Percentiles rank a stretch among this genome's conserved stretches.
Conservation (phyloP, 306 rosid genomes). For the Gleditsia sinensis region DNA sequence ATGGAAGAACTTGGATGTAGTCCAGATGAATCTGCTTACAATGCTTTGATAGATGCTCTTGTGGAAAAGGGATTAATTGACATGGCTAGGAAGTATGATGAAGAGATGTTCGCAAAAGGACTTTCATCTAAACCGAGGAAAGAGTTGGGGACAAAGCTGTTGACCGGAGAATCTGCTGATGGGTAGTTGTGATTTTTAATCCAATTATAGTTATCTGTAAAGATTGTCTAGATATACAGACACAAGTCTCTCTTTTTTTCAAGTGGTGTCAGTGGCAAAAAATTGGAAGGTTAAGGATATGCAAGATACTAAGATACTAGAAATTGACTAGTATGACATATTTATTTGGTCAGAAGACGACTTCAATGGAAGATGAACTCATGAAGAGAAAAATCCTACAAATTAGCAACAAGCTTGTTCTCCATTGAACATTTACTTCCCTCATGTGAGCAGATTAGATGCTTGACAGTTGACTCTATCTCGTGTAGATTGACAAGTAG, state of each 20-base stretch:
- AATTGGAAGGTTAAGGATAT: neutral
- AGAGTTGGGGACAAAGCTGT: slow-evolving; percentile 60
- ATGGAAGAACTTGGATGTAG: slow-evolving; percentile 80
- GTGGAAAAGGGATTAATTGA: slow-evolving; percentile 77
- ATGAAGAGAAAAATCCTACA: neutral
- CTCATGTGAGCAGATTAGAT: neutral
- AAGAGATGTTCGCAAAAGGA: slow-evolving; percentile 84
- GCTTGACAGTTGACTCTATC: neutral
- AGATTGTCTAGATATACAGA: neutral
- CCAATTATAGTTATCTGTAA: neutral
- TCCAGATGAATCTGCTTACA: slow-evolving; percentile 79
- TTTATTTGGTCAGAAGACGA: neutral
- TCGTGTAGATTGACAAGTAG: neutral
- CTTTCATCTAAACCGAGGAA: slow-evolving; percentile 83
- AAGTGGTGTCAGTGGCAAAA: neutral
- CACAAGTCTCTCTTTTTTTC: neutral
- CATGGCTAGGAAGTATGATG: slow-evolving; percentile 76
- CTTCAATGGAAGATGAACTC: neutral
- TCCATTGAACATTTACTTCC: neutral
- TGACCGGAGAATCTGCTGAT: slow-evolving; percentile 33
- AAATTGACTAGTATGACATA: neutral
- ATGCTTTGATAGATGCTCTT: slow-evolving; percentile 83
- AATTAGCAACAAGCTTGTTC: neutral
- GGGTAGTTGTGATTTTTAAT: slow-evolving; percentile 26
- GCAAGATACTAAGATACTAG: slow-evolving; percentile 11